A percentile compares a stretch with the other conserved stretches of the same genome.
Evolutionary conservation across 805 yeast genomes (phyloP).

Genomic region (Cyberlindnera amylophila): DNA sequence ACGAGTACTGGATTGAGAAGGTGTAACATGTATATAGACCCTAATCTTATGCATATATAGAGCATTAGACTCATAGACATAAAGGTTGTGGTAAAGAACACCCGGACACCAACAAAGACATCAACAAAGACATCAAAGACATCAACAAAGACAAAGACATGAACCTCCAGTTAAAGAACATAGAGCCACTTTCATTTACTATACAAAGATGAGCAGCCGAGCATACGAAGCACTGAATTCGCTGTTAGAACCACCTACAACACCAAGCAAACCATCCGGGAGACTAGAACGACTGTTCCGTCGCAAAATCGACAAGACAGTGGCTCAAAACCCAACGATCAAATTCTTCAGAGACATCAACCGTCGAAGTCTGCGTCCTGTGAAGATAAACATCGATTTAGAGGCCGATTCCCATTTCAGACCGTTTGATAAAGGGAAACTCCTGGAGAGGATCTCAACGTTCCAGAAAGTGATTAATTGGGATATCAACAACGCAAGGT

Average conservation of each 20-base stretch:
- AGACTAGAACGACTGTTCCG: too few species aligned
- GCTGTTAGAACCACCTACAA: too few species aligned
- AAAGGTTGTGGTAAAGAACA: background rate
- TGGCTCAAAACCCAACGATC: slow-evolving; percentile 10
- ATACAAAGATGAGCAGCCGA: too few species aligned
- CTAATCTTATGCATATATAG: too few species aligned
- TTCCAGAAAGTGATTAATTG: slow-evolving; percentile 43
- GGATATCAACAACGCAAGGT: slow-evolving; percentile 31
- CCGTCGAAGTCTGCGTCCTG: slow-evolving; percentile 4
- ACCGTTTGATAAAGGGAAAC: slow-evolving; percentile 35
- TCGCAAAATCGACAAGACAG: background rate
- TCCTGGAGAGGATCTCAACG: slow-evolving; percentile 40
- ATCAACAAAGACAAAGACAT: too few species aligned
- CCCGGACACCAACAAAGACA: too few species aligned
- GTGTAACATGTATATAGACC: slow-evolving; percentile 20
- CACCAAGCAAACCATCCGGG: too few species aligned
- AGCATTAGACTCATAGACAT: too few species aligned
- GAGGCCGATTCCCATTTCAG: background rate
- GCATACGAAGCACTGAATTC: too few species aligned
- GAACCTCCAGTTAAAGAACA: too few species aligned
- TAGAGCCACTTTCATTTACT: too few species aligned
- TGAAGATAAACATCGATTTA: background rate
- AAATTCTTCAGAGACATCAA: slow-evolving; percentile 11
- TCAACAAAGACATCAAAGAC: too few species aligned
- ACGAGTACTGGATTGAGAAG: slow-evolving; percentile 29